Conservation (phyloP, 345 rosid genomes). For the Dovyalis caffra region DNA sequence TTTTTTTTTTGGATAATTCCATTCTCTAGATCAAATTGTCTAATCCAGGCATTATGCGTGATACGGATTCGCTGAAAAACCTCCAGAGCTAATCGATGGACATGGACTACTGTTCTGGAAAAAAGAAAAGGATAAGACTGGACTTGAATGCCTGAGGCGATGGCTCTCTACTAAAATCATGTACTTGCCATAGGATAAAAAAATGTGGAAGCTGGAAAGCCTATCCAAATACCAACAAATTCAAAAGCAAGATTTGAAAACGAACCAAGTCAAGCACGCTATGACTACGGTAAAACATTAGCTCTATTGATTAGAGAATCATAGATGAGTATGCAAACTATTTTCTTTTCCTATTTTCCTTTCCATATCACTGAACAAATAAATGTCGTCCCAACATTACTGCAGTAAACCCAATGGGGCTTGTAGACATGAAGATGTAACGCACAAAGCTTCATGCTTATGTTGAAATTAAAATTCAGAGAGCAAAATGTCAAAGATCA, state of each 20-base stretch:
- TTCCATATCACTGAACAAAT: background rate
- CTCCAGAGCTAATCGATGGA: too few species aligned
- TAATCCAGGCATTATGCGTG: too few species aligned
- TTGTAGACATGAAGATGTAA: background rate
- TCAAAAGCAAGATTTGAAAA: background rate
- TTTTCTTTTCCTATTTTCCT: background rate
- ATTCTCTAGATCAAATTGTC: too few species aligned
- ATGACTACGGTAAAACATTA: background rate
- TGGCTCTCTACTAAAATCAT: too few species aligned
- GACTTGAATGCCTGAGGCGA: too few species aligned
- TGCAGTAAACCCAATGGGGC: background rate
- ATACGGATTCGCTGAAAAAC: too few species aligned
- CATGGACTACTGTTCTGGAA: background rate
- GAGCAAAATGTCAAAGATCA: background rate
- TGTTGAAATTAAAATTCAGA: background rate
- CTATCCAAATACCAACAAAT: background rate
- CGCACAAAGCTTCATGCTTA: background rate
- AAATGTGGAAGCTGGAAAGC: too few species aligned
- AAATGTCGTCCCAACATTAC: background rate
- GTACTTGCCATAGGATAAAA: too few species aligned
- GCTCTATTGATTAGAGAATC: background rate
- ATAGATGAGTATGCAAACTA: background rate
- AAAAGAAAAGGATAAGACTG: background rate
- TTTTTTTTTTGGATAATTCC: too few species aligned
- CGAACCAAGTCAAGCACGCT: too few species aligned